Evolutionary conservation across 345 rosid genomes (phyloP).

Genomic region (Salix brachista): DNA sequence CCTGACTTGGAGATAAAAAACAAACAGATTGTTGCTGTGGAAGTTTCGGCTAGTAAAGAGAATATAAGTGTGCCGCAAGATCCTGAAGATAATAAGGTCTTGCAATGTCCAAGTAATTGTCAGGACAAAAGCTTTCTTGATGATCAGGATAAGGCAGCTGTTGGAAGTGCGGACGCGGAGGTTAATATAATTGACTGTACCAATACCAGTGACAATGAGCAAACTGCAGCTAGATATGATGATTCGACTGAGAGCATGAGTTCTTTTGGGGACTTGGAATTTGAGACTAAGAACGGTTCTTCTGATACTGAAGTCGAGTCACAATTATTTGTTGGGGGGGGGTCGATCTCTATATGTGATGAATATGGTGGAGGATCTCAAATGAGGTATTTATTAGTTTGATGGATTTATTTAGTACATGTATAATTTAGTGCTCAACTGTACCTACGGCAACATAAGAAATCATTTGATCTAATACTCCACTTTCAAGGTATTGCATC

Average conservation of each 20-base stretch:
- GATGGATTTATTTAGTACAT: background rate
- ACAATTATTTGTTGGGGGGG: conserved; percentile 16
- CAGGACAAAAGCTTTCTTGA: conserved; percentile 37
- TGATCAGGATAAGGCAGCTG: conserved; percentile 6
- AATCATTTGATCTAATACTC: background rate
- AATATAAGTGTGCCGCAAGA: conserved; percentile 17
- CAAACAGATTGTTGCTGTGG: conserved; percentile 22
- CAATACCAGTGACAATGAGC: conserved; percentile 7
- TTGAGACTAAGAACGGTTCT: conserved; percentile 39
- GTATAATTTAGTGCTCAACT: background rate
- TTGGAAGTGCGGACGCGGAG: conserved; percentile 33
- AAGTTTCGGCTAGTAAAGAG: conserved; percentile 24
- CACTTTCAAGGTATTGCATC: background rate
- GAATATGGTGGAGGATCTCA: conserved; percentile 25
- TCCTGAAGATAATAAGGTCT: conserved; percentile 29
- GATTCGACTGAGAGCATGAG: conserved; percentile 66
- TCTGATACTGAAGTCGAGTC: conserved; percentile 76
- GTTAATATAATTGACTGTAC: conserved; percentile 47
- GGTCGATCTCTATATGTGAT: conserved; percentile 22
- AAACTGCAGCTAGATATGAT: conserved; percentile 28
- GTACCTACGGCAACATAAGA: background rate
- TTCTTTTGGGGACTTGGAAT: conserved; percentile 62
- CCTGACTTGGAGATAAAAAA: conserved; percentile 33
- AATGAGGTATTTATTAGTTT: conserved; percentile 40
- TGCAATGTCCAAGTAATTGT: conserved; percentile 36